Evolutionary conservation across 2,329 filamentous ascomycete species (phyloP).

Genomic region (Blastomyces emzantsi): DNA sequence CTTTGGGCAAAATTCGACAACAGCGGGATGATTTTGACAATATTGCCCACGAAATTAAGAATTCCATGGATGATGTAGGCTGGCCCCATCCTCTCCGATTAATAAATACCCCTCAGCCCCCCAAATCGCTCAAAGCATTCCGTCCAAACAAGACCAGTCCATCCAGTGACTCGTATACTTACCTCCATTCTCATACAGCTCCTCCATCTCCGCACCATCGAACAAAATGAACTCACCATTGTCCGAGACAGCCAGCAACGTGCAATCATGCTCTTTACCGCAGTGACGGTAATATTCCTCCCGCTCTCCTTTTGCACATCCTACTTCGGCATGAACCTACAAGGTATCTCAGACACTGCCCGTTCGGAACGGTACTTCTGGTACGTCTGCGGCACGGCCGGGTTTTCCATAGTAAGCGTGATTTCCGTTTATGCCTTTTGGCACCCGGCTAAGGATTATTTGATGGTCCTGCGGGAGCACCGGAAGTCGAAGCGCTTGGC

Average conservation of each 20-base stretch:
- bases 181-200: neutral
- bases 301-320: conserved; percentile 17
- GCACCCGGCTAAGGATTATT: conserved; percentile 3
- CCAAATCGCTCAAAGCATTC: neutral
- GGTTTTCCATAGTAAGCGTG: conserved; percentile 1
- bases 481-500: neutral
- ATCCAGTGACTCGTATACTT: neutral
- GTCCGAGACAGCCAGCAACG: conserved; percentile 7
- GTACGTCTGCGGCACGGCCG: conserved; percentile 8
- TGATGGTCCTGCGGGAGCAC: conserved; percentile 3
- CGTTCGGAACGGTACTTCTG: conserved; percentile 17
- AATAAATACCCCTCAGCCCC: neutral
- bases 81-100: neutral
- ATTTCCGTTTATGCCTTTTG: conserved; percentile 6
- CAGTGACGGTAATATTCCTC: conserved; percentile 18
- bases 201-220: conserved; percentile 5
- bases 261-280: conserved; percentile 15
- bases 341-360: conserved; percentile 17
- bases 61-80: conserved; percentile 8
- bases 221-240: conserved; percentile 8
- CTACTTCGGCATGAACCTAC: conserved; percentile 19
- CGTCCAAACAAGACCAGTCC: neutral
- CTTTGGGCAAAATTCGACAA: conserved; percentile 2
- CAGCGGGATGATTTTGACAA: conserved; percentile 4
- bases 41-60: conserved; percentile 5